These are phyloP conservation scores for Terfezia boudieri DNA, from an alignment of 495 filamentous ascomycete genomes.

Conservation along the genomic window DNA sequence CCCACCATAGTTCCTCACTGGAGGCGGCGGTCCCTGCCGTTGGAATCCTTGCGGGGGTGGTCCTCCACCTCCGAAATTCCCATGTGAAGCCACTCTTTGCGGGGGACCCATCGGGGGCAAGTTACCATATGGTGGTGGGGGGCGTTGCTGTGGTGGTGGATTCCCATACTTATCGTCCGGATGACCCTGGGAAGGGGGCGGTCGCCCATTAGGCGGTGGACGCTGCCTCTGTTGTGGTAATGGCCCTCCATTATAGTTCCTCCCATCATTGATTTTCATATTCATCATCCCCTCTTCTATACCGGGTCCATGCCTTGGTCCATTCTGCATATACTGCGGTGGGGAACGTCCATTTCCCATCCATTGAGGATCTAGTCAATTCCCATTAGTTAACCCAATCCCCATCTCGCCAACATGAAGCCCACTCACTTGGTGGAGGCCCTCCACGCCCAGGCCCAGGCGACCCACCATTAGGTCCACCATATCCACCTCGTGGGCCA, in stretches of 20 bases:
- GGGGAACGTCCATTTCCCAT: background rate
- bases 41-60: background rate
- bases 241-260: background rate
- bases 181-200: background rate
- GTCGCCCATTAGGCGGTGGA: background rate
- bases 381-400: too few species aligned
- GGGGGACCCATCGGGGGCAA: background rate
- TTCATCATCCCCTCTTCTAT: background rate
- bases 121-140: background rate
- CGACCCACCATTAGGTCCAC: background rate
- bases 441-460: background rate
- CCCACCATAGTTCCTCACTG: conserved; percentile 48
- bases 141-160: background rate
- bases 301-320: background rate
- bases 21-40: conserved; percentile 27
- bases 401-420: background rate
- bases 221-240: background rate
- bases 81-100: background rate
- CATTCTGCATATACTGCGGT: background rate
- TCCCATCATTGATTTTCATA: background rate
- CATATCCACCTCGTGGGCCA: background rate
- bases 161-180: background rate
- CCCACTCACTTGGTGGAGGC: background rate
- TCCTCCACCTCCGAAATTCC: background rate
- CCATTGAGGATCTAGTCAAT: background rate